Evolutionary conservation across 306 rosid species (phyloP).

Genomic region (Hippophae tibetana): DNA sequence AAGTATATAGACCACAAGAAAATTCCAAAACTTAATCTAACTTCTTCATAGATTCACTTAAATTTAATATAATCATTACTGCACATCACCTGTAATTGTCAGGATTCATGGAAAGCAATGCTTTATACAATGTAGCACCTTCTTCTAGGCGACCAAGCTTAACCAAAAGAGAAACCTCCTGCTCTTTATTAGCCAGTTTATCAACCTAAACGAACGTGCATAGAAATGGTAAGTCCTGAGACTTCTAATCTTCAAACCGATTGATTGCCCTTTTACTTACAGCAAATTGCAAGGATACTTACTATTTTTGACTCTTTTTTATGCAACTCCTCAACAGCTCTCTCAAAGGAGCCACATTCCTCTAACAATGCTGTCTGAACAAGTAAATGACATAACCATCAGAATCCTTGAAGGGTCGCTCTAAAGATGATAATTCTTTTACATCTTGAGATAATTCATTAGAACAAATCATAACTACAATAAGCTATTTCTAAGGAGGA

Average conservation of each 20-base stretch:
- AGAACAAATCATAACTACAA: too few species aligned
- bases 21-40: neutral
- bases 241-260: slow-evolving; percentile 13
- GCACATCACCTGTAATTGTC: slow-evolving; percentile 77
- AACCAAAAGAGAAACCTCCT: slow-evolving; percentile 78
- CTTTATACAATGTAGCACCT: slow-evolving; percentile 53
- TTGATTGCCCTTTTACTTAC: slow-evolving; percentile 12
- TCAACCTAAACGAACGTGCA: slow-evolving; percentile 54
- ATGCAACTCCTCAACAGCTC: slow-evolving; percentile 80
- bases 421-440: too few species aligned
- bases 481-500: too few species aligned
- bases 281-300: slow-evolving; percentile 21
- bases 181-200: slow-evolving; percentile 69
- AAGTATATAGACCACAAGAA: neutral
- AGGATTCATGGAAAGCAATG: slow-evolving; percentile 79
- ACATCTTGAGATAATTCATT: too few species aligned
- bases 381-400: slow-evolving; percentile 9
- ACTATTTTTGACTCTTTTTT: slow-evolving; percentile 74
- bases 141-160: slow-evolving; percentile 77
- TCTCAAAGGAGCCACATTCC: slow-evolving; percentile 64
- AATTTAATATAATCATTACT: neutral
- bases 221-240: slow-evolving; percentile 15
- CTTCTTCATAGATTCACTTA: neutral
- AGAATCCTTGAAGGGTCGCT: neutral
- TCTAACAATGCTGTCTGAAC: slow-evolving; percentile 75